phyloP scores from a whole-genome alignment of 306 rosid species.

The Ceratonia siliqua region DNA sequence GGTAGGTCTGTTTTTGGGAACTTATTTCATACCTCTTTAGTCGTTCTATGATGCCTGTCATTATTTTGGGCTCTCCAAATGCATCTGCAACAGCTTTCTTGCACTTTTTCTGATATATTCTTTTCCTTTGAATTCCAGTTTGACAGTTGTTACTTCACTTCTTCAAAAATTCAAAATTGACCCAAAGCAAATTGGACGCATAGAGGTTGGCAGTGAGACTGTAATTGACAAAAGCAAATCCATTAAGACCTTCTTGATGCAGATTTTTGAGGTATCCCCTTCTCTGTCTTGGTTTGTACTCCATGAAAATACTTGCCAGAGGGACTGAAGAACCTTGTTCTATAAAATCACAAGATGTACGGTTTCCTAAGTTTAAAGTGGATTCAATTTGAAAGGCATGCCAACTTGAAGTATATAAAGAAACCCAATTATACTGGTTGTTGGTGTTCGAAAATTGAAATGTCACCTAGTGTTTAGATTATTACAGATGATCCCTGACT shows the following conservation, averaged over 20 bases:
- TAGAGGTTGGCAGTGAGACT: slow-evolving; percentile 92
- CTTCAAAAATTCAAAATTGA: slow-evolving; percentile 70
- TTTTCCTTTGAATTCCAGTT: slow-evolving; percentile 45
- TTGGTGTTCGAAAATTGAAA: neutral
- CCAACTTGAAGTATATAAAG: neutral
- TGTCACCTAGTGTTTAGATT: neutral
- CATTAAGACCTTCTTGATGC: slow-evolving; percentile 87
- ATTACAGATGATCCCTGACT: neutral
- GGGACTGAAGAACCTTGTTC: neutral
- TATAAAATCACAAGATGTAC: slow-evolving; percentile 4
- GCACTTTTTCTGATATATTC: neutral
- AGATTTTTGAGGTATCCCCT: slow-evolving; percentile 70
- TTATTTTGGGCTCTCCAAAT: slow-evolving; percentile 14
- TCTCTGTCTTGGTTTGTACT: neutral
- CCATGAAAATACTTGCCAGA: neutral
- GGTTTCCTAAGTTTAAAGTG: neutral
- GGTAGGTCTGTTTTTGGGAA: neutral
- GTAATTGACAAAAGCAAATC: slow-evolving; percentile 96
- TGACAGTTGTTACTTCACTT: slow-evolving; percentile 72
- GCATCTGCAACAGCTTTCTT: slow-evolving; percentile 15
- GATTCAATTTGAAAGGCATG: neutral
- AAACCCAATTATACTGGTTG: neutral
- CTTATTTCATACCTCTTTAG: neutral
- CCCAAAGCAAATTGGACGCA: slow-evolving; percentile 77
- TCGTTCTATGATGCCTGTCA: slow-evolving; percentile 5